Evolutionary conservation across 345 rosid genomes (phyloP), one percentile per base, ranked within the genome.

Genomic region (thale cress (Arabidopsis thaliana)): DNA sequence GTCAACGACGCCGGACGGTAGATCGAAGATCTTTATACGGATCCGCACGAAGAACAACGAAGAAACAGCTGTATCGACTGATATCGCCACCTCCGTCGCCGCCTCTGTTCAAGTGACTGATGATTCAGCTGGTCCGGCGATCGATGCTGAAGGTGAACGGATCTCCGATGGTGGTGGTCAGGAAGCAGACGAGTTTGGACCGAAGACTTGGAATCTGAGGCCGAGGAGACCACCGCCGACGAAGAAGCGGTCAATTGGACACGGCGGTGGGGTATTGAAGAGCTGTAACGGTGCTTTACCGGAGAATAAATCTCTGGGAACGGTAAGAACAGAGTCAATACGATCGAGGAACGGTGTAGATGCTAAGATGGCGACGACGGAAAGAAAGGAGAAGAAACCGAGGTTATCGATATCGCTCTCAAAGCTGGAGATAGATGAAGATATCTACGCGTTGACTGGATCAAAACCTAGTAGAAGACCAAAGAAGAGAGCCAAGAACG

Each of bases 391-490:
- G 81, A 78, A 81, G 85, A 83, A 83, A 70, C 69, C 62, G 76
- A 85, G 84, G 80, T 67, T 90, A 12, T 85, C 90, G 55, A 76
- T 90, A 42, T 75, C 88, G 41, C 84, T 93, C 22, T 59, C 87
- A 0, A 88, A 82, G 78, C 74, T 86, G 36, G 95, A 93, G 83
- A 88, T 90, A 65, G 95, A 93, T 25, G 91, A 89, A 32, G 98
- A 93, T 79, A 62, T 90, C 11, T 80, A 84, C 38, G 59, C 82
- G 25, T 68, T 93, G 85, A 88, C 93, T 8, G 98, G 96, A 72
- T 78, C 87, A 4, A 87, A 86, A 79, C 93, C 96, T 16, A 59
- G 84, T 0, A 83, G 93, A 62, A 80, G 91, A 76, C 93, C 96
- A 6, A 87, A 73, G 84, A 93, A 85, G 80, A 85, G 98, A 65